Conservation (phyloP, 2,329 filamentous ascomycete species). For the Diaporthe capsici region DNA sequence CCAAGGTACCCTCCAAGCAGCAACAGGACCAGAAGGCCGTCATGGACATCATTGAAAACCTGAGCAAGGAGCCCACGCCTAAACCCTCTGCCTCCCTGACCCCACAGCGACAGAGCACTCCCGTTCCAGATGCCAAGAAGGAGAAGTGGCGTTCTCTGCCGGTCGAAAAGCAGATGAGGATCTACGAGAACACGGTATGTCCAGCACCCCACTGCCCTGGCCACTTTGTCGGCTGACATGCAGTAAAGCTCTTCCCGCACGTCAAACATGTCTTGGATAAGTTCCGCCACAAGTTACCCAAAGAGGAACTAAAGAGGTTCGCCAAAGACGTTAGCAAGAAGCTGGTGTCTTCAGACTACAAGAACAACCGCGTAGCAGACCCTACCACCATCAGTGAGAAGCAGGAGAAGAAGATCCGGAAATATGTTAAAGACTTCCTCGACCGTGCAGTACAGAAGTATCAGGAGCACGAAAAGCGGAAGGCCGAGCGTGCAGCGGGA, state of each 20-base stretch:
- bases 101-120: slow-evolving; percentile 71
- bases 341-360: slow-evolving; percentile 91
- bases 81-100: slow-evolving; percentile 72
- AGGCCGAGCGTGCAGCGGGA: slow-evolving; percentile 58
- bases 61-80: slow-evolving; percentile 78
- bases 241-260: slow-evolving; percentile 79
- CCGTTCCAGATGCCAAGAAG: slow-evolving; percentile 70
- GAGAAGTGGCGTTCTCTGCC: slow-evolving; percentile 80
- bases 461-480: slow-evolving; percentile 75
- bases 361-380: slow-evolving; percentile 87
- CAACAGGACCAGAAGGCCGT: slow-evolving; percentile 78
- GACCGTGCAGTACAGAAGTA: slow-evolving; percentile 88
- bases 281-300: slow-evolving; percentile 88
- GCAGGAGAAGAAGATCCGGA: slow-evolving; percentile 86
- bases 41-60: slow-evolving; percentile 87
- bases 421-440: slow-evolving; percentile 86
- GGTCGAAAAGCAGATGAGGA: slow-evolving; percentile 91
- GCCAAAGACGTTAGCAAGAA: slow-evolving; percentile 84
- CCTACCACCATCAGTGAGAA: slow-evolving; percentile 81
- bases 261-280: slow-evolving; percentile 90
- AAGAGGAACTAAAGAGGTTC: slow-evolving; percentile 78
- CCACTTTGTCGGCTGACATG: neutral
- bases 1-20: slow-evolving; percentile 75
- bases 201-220: neutral
- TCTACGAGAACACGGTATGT: slow-evolving; percentile 93